A percentile compares a stretch with the other conserved stretches of the same genome.
phyloP scores from a whole-genome alignment of 2,329 filamentous ascomycete species.

The Orbilia brochopaga region DNA sequence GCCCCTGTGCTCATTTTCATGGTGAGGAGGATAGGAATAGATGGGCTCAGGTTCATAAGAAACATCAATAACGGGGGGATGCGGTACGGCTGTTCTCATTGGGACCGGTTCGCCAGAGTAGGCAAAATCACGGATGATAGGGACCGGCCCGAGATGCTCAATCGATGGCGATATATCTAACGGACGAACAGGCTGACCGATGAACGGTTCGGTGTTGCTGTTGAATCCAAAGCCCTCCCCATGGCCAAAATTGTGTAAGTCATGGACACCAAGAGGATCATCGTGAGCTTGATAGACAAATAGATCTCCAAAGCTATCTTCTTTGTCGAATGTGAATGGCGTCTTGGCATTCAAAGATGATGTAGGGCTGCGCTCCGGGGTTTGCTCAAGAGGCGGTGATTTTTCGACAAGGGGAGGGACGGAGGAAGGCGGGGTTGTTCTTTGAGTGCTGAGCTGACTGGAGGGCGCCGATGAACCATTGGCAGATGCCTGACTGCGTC shows the following conservation, averaged over 20 bases:
- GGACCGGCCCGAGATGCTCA: conserved; percentile 11
- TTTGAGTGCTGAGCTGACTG: conserved; percentile 6
- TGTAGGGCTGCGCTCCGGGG: conserved; percentile 11
- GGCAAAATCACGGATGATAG: conserved; percentile 44
- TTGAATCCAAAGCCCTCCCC: not conserved
- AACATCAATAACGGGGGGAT: not conserved
- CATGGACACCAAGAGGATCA: not conserved
- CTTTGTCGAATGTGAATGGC: conserved; percentile 14
- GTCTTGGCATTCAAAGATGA: conserved; percentile 15
- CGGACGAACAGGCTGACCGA: conserved; percentile 19
- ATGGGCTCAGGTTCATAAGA: not conserved
- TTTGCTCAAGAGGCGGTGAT: conserved; percentile 5
- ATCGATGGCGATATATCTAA: conserved; percentile 8
- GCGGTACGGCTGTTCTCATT: not conserved
- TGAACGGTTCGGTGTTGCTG: conserved; percentile 28
- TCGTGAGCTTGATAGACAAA: conserved; percentile 1
- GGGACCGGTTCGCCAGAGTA: conserved; percentile 19
- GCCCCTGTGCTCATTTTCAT: conserved; percentile 17
- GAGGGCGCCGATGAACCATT: conserved; percentile 3
- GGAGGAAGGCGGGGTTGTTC: conserved; percentile 13
- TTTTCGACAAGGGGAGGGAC: not conserved
- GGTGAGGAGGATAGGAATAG: not conserved
- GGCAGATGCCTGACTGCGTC: conserved; percentile 16
- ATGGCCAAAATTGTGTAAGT: not conserved
- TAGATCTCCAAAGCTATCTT: not conserved